Evolutionary conservation across 1,139 yeast species (phyloP).

Genomic region (Martiniozyma asiatica): DNA sequence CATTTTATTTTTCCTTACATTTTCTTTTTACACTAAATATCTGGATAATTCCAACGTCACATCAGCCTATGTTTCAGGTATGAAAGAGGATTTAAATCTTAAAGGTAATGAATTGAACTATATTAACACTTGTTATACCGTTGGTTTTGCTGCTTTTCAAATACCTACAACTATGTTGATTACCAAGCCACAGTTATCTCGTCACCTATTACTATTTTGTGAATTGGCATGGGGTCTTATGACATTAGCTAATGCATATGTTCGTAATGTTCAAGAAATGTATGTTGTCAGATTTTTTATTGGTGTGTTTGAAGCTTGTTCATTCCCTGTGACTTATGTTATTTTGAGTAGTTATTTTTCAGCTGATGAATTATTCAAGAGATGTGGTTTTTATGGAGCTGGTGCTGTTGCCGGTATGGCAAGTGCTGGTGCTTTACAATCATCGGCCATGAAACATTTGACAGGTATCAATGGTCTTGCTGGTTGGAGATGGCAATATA

Average conservation of each 20-base stretch:
- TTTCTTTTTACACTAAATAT: conserved; percentile 32
- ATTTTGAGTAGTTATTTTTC: conserved; percentile 42
- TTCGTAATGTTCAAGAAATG: conserved; percentile 16
- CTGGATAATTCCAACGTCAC: conserved; percentile 36
- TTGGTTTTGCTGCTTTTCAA: conserved; percentile 49
- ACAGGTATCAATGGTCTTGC: conserved; percentile 22
- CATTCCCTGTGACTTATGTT: conserved; percentile 15
- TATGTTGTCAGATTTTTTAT: conserved; percentile 16
- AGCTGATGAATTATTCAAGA: conserved; percentile 32
- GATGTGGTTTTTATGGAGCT: conserved; percentile 38
- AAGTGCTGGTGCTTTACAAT: conserved; percentile 34
- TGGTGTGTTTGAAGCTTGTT: conserved; percentile 17
- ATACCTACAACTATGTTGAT: conserved; percentile 44
- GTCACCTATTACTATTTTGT: conserved; percentile 41
- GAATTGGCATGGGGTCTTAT: conserved; percentile 15
- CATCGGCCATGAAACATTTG: conserved; percentile 26
- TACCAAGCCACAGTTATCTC: conserved; percentile 24
- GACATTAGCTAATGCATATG: conserved; percentile 13
- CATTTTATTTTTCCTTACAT: conserved; percentile 24
- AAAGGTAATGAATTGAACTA: conserved; percentile 37
- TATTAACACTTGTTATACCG: conserved; percentile 44
- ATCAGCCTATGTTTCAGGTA: conserved; percentile 52
- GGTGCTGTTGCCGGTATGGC: conserved; percentile 34
- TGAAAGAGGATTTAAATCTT: conserved; percentile 41
- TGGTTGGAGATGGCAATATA: conserved; percentile 65